Evolutionary conservation across 2,329 filamentous ascomycete genomes (phyloP), one percentile per base, ranked within the genome.

Genomic region (Plenodomus lindquistii): DNA sequence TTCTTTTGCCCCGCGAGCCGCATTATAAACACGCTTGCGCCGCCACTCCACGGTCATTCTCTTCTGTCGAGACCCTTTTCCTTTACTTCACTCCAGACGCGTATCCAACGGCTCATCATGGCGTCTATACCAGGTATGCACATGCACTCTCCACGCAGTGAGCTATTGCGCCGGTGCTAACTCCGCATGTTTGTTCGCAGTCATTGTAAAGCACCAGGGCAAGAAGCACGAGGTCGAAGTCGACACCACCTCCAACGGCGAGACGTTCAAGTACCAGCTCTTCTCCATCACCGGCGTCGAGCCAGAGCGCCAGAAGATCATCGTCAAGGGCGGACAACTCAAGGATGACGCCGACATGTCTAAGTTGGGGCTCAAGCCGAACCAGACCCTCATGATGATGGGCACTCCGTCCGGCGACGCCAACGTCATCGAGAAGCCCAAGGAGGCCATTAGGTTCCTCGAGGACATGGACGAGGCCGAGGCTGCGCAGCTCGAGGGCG

Each of bases 381-480:
- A 88, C 47, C 90, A 96, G 73, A 82, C 79, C 18, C 89, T 99
- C 71, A 96, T 96, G 86, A 95, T 99, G 88, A 90, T 99, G 83
- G 95, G 95, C 31, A 94, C 90, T 2, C 88, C 93, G 3, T 85
- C 88, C 17, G 85, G 83, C 13, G 85, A 82, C 42, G 74, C 77
- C 15, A 80, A 75, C 17, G 79, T 89, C 22, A 79, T 86, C 50
- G 85, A 87, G 43, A 77, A 79, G 44, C 94, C 94, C 24, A 89
- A 87, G 68, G 87, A 95, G 67, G 81, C 83, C 60, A 81, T 92
- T 27, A 94, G 89, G 73, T 99, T 99, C 65, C 76, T 96, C 55
- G 94, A 99, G 75, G 94, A 99, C 72, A 97, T 99, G 93, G 95
- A 90, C 20, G 92, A 96, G 70, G 92, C 91, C 22, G 93, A 97